phyloP scores from a whole-genome alignment of 371 early-diverging fungal species.

The Lichtheimia hyalospora region DNA sequence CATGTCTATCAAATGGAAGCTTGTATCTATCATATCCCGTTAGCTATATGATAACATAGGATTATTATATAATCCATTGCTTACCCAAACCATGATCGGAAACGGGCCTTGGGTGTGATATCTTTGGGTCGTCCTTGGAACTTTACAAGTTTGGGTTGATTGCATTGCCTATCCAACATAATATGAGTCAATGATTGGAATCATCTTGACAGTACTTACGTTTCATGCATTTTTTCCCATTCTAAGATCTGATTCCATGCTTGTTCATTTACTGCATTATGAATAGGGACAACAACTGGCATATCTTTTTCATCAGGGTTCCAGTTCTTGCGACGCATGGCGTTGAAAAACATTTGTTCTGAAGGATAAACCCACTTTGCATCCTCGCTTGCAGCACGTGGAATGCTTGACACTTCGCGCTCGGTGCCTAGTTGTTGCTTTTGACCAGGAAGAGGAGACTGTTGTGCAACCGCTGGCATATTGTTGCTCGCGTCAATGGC shows the following conservation, averaged over 20 bases:
- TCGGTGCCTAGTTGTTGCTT: constrained; percentile 50
- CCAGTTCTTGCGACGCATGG: constrained; percentile 91
- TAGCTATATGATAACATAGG: background rate
- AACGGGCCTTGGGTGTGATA: constrained; percentile 81
- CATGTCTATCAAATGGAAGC: constrained; percentile 94
- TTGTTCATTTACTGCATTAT: constrained; percentile 89
- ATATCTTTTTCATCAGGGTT: constrained; percentile 69
- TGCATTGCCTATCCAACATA: constrained; percentile 45
- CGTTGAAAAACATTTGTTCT: constrained; percentile 92
- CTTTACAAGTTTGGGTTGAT: constrained; percentile 72
- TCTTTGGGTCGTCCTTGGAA: constrained; percentile 90
- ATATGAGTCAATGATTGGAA: background rate
- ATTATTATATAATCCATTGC: background rate
- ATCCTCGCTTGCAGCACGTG: constrained; percentile 54
- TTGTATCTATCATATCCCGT: constrained; percentile 38
- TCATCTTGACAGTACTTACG: constrained; percentile 36
- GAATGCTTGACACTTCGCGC: constrained; percentile 74
- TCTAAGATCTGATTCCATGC: constrained; percentile 89
- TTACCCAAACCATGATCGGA: constrained; percentile 73
- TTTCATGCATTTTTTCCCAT: constrained; percentile 79
- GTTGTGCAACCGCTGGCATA: constrained; percentile 74
- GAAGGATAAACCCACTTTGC: constrained; percentile 94
- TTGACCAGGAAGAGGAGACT: constrained; percentile 61
- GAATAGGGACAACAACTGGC: constrained; percentile 48
- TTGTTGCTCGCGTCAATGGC: constrained; percentile 68